Evolutionary conservation across 2,329 filamentous ascomycete species (phyloP).

Genomic region (Pseudocercospora vitis): DNA sequence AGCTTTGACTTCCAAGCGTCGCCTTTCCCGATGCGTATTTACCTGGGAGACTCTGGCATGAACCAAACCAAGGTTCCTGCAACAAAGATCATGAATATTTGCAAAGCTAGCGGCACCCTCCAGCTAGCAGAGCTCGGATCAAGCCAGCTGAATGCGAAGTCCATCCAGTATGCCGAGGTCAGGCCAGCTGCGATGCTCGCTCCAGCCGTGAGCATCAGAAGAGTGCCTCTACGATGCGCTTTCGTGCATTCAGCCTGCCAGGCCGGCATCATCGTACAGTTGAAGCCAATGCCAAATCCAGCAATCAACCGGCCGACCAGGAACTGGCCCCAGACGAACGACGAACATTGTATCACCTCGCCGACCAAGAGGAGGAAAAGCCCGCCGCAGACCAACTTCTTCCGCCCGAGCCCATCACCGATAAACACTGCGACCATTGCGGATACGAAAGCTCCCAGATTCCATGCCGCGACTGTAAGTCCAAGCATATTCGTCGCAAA

Average conservation of each 20-base stretch:
- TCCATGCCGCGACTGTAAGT: constrained; percentile 42
- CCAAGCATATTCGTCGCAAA: constrained; percentile 43
- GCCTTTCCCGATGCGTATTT: background rate
- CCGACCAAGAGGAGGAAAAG: constrained; percentile 59
- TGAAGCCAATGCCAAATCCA: constrained; percentile 48
- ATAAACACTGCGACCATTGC: constrained; percentile 47
- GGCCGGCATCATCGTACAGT: constrained; percentile 45
- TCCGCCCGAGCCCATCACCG: constrained; percentile 59
- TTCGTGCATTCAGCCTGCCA: constrained; percentile 52
- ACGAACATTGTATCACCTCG: constrained; percentile 58
- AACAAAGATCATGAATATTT: constrained; percentile 33
- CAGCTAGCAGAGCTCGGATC: constrained; percentile 35
- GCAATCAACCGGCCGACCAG: constrained; percentile 54
- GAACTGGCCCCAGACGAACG: constrained; percentile 48
- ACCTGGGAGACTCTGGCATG: constrained; percentile 37
- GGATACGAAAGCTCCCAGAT: constrained; percentile 49
- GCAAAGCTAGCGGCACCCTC: constrained; percentile 37
- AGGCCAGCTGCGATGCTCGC: constrained; percentile 49
- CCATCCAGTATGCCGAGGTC: constrained; percentile 45
- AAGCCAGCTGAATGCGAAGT: constrained; percentile 35
- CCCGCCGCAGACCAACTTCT: constrained; percentile 59
- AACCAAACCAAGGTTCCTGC: constrained; percentile 27
- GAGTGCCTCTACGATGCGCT: constrained; percentile 47
- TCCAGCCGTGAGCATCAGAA: constrained; percentile 51
- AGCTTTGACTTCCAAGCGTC: background rate